Evolutionary conservation across 2,329 filamentous ascomycete species (phyloP), one percentile per base, ranked within the genome.

Genomic region (Fusarium compactum): DNA sequence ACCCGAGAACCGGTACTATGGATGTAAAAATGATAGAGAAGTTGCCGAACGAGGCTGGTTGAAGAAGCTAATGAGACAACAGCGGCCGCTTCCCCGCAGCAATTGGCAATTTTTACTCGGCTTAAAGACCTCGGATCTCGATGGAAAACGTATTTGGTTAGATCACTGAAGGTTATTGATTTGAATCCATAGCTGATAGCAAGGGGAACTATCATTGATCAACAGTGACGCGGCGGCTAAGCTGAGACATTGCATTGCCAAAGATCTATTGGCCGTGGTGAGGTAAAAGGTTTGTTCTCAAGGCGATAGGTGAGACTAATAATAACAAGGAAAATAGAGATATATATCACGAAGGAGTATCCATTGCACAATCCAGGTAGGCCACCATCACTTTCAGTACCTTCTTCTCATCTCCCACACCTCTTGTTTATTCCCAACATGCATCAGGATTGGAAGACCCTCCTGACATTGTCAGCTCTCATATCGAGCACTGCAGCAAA

Each of bases 361-460:
- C 20, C 24, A 25, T 20, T 41, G 8, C 15, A 34, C 25, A 34
- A 34, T 32, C 8, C 6, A 47, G 14, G 16, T 16, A 15, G 30
- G 7, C 11, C 22, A 20, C 18, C 18, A 20, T 5, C 32, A 38
- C 16, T 18, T 18, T 38, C 32, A 6, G 10, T 18, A 38, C 16
- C 9, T 10, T 10, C 8, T 47, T n/a, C 30, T 29, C 32, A 47
- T 34, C 41, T 40, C 10, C 12, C 8, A 47, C 20, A n/a, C 24
- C 10, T 46, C 8, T 60, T n/a, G 32, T 45, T 38, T 22, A 6
- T 27, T 30, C 20, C 16, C 22, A 29, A 16, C 15, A 63, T 54
- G 60, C 22, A 61, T 18, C 18, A 43, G 29, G 47, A 47, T 24
- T 63, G 56, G 60, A 63, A 61, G 30, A 38, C 41, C 16, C 20